phyloP scores from a whole-genome alignment of 116 monocot species.

The Trichopus zeylanicus region DNA sequence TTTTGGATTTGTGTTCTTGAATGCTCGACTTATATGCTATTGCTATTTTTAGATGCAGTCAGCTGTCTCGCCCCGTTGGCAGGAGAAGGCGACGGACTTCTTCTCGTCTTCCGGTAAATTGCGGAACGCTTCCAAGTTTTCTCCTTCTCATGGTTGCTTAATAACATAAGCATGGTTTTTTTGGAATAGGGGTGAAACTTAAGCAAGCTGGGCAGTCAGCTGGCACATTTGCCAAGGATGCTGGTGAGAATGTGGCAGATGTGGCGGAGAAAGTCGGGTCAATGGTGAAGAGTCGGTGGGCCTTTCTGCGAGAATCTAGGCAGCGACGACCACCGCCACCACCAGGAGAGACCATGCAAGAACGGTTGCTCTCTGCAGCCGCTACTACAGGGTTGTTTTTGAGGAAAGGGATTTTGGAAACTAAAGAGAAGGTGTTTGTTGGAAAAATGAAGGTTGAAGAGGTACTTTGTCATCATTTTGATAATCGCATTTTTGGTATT shows the following conservation, averaged over 20 bases:
- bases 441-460: slow-evolving; percentile 92
- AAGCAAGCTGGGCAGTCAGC: slow-evolving; percentile 78
- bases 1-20: not conserved
- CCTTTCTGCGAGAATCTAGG: slow-evolving; percentile 45
- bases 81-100: slow-evolving; percentile 69
- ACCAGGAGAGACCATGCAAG: slow-evolving; percentile 55
- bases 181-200: slow-evolving; percentile 45
- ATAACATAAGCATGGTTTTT: not conserved
- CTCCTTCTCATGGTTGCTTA: not conserved
- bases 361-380: slow-evolving; percentile 67
- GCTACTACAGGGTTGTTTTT: slow-evolving; percentile 60
- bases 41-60: slow-evolving; percentile 29
- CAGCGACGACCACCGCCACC: slow-evolving; percentile 14
- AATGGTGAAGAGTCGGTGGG: slow-evolving; percentile 71
- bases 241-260: slow-evolving; percentile 45
- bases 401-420: slow-evolving; percentile 72
- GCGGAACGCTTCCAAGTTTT: not conserved
- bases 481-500: too few relatives aligned
- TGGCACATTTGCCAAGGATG: slow-evolving; percentile 43
- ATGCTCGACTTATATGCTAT: not conserved
- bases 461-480: slow-evolving; percentile 23
- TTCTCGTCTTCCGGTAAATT: slow-evolving; percentile 73
- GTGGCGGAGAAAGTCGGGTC: slow-evolving; percentile 64
- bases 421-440: slow-evolving; percentile 76
- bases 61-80: slow-evolving; percentile 49